A percentile compares a stretch with the other conserved stretches of the same genome.
These are phyloP conservation scores for Rauvolfia tetraphylla DNA, from an alignment of 257 asterid genomes.

Conservation along the genomic window DNA sequence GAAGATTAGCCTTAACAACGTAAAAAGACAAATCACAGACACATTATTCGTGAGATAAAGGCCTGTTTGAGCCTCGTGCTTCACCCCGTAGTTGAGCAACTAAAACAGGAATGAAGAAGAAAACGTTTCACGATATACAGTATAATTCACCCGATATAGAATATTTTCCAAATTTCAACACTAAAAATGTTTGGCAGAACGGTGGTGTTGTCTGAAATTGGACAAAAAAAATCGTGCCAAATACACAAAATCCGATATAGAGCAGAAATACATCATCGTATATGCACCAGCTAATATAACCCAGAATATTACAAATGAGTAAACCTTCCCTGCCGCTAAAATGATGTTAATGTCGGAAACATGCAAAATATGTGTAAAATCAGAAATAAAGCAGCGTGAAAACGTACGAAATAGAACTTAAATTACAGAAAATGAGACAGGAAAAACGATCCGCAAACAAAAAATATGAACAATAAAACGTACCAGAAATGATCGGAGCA, in stretches of 20 bases:
- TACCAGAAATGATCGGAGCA: slow-evolving; percentile 24
- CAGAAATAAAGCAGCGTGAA: background rate
- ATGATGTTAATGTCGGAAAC: background rate
- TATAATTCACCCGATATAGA: no score
- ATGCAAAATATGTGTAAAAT: slow-evolving; percentile 7
- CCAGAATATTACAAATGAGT: background rate
- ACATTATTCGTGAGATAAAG: background rate
- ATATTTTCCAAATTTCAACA: background rate
- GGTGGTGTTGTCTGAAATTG: background rate
- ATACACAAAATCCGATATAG: slow-evolving; percentile 1
- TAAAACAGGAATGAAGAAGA: background rate
- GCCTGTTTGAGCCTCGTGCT: background rate
- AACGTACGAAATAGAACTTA: background rate
- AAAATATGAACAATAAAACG: slow-evolving; percentile 8
- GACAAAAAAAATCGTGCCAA: background rate
- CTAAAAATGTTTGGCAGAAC: background rate
- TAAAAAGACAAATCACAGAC: background rate
- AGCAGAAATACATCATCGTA: background rate
- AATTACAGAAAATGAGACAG: background rate
- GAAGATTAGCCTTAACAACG: background rate
- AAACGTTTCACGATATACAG: no score
- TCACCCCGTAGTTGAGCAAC: background rate
- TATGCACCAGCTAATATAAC: slow-evolving; percentile 8
- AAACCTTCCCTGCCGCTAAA: background rate
- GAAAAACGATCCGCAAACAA: slow-evolving; percentile 11